A percentile compares a stretch with the other conserved stretches of the same genome.
These are phyloP conservation scores for Ogataea henricii DNA, from an alignment of 805 yeast genomes.

Conservation along the genomic window DNA sequence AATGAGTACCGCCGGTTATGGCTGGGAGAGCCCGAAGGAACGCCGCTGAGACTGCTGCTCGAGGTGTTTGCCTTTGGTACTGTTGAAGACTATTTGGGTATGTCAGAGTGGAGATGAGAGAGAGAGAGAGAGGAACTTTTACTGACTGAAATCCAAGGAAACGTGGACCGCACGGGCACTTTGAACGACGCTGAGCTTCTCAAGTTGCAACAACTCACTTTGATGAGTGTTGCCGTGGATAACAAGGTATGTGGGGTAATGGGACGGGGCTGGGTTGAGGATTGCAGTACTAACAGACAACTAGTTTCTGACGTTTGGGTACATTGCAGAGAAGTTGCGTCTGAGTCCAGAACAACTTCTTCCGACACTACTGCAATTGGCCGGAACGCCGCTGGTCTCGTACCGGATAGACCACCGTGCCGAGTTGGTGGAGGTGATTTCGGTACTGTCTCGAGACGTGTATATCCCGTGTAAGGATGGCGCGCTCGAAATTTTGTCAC, in stretches of 20 bases:
- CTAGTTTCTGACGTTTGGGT: constrained; percentile 2
- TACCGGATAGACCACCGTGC: constrained; percentile 22
- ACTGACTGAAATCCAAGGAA: not conserved
- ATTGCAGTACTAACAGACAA: not conserved
- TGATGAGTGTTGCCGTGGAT: constrained; percentile 17
- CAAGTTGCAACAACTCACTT: constrained; percentile 24
- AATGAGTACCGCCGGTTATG: constrained; percentile 21
- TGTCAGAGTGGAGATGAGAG: not conserved
- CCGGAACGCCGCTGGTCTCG: constrained; percentile 16
- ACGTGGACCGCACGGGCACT: constrained; percentile 2
- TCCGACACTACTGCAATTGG: constrained; percentile 12
- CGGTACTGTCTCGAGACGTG: constrained; percentile 21
- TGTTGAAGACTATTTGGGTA: constrained; percentile 21
- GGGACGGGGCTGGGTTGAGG: not conserved
- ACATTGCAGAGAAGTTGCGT: not conserved
- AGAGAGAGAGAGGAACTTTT: no score
- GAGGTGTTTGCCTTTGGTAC: constrained; percentile 34
- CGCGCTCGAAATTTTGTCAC: constrained; percentile 12
- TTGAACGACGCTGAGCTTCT: constrained; percentile 18
- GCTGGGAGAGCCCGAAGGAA: constrained; percentile 10
- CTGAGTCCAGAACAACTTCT: constrained; percentile 4
- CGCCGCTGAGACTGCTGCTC: constrained; percentile 13
- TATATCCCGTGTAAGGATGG: constrained; percentile 20
- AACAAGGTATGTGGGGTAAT: constrained; percentile 3
- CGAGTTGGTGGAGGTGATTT: constrained; percentile 7